Conservation (phyloP, 352 stramenopile species). For the Phytopythium chamaehyphon region DNA sequence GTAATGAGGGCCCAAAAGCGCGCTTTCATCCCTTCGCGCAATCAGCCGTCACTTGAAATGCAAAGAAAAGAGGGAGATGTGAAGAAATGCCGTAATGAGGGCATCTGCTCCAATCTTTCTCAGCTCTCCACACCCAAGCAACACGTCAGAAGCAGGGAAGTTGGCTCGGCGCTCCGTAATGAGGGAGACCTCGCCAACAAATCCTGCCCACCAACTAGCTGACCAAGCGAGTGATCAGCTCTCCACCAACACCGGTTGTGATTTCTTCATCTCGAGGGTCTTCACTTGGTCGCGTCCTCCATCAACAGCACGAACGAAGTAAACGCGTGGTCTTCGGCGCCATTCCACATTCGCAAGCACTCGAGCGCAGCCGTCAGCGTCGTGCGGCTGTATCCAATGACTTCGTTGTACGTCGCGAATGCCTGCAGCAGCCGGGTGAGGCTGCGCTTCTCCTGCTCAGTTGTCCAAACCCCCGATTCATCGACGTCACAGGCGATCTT, state of each 20-base stretch:
- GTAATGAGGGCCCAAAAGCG: slow-evolving; percentile 4
- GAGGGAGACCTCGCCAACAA: slow-evolving; percentile 13
- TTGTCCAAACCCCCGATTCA: slow-evolving; percentile 20
- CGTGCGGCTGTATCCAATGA: slow-evolving; percentile 38
- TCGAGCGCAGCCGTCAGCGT: slow-evolving; percentile 54
- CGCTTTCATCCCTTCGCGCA: neutral
- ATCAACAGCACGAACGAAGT: slow-evolving; percentile 54
- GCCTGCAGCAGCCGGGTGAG: slow-evolving; percentile 54
- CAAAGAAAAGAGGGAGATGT: neutral
- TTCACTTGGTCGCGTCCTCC: slow-evolving; percentile 40
- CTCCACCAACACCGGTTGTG: neutral
- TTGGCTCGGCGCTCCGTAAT: slow-evolving; percentile 17
- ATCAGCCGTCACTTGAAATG: neutral
- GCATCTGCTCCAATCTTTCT: neutral
- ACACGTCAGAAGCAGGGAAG: neutral
- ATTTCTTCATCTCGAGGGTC: neutral
- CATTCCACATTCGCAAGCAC: slow-evolving; percentile 50
- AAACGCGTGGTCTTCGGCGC: slow-evolving; percentile 63
- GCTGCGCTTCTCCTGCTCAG: slow-evolving; percentile 23
- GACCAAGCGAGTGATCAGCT: too few species aligned
- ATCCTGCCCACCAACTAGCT: neutral
- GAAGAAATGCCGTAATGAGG: slow-evolving; percentile 21
- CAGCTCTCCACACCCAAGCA: neutral
- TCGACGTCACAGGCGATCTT: slow-evolving; percentile 44
- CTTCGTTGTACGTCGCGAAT: slow-evolving; percentile 74